A percentile compares a stretch with the other conserved stretches of the same genome.
phyloP scores from a whole-genome alignment of 257 asterid species.

The Dorcoceras hygrometricum region DNA sequence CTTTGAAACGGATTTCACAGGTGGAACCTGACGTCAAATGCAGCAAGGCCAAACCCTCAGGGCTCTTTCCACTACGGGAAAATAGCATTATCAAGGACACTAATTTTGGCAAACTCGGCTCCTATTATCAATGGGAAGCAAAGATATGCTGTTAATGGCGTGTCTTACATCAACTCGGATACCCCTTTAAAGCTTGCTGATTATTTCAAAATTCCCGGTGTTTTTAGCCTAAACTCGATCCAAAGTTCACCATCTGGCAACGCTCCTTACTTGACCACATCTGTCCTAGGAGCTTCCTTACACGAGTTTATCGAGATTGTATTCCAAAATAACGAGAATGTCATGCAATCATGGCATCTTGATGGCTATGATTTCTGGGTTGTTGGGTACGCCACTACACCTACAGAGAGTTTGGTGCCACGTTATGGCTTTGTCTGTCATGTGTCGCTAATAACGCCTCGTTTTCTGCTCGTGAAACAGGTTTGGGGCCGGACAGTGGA shows the following conservation, averaged over 20 bases:
- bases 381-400: conserved; percentile 54
- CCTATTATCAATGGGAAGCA: conserved; percentile 68
- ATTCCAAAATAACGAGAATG: conserved; percentile 65
- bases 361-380: conserved; percentile 99
- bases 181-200: conserved; percentile 98
- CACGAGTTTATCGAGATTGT: conserved; percentile 83
- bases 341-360: conserved; percentile 83
- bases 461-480: conserved; percentile 34
- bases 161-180: conserved; percentile 62
- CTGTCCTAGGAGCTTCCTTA: conserved; percentile 64
- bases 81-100: conserved; percentile 53
- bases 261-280: conserved; percentile 45
- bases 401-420: neutral
- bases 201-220: conserved; percentile 79
- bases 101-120: conserved; percentile 69
- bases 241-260: conserved; percentile 55
- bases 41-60: conserved; percentile 99
- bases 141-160: conserved; percentile 74
- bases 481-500: conserved; percentile 76
- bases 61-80: conserved; percentile 90
- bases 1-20: conserved; percentile 28
- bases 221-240: conserved; percentile 60
- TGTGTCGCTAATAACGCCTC: conserved; percentile 21
- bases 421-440: neutral
- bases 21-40: conserved; percentile 94